Base-by-base conservation (phyloP, 176 grass and related monocot genomes). In the Poa pratensis region DNA sequence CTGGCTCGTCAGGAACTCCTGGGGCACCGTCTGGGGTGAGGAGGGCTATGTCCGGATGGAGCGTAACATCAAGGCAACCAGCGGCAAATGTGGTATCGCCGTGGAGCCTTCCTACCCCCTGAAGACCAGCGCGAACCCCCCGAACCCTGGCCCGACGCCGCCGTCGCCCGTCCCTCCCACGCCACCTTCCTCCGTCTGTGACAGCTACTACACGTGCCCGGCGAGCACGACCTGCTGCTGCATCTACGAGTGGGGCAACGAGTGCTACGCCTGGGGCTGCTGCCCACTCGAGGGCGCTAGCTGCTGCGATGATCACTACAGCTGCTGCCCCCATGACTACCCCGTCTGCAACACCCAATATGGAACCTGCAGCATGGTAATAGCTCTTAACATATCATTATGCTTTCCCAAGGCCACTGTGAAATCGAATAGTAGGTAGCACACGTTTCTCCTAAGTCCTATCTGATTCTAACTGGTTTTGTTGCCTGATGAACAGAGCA, bases 1-100 rank as follows among this genome's bases (percentile, higher is more conserved):
- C 82, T 97, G 95, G 95, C 88, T 97, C 17, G 89, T 97, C 26
- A 97, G 80, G 82, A 97, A 97, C 89, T 97, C 95, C 1, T 97
- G 95, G 95, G 95, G 95, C 40, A 9, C 5, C 1, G 66, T 60
- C 7, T 97, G 95, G 95, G 95, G 95, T 0, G 95, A 97, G 84
- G 15, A 27, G 0, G 95, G 95, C 10, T 97, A 97, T 39, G 7
- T 97, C 62, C 81, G 92, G 66, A 93, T 97, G 92, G 95, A 92
- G 70, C 95, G 95, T 48, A 97, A 97, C 85, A 78, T 88, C 43
- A 84, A 93, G 51, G 72, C 78, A 4, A 32, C 86, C 45, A 71
- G 86, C 4, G 95, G 95, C 57, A 94, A 97, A 48, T 97, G 95
- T 8, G 92, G 95, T 1, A 97, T 97, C 10, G 87, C 92, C 26